These are phyloP conservation scores for Potentilla sterilis DNA, from an alignment of 306 rosid genomes.

Conservation along the genomic window DNA sequence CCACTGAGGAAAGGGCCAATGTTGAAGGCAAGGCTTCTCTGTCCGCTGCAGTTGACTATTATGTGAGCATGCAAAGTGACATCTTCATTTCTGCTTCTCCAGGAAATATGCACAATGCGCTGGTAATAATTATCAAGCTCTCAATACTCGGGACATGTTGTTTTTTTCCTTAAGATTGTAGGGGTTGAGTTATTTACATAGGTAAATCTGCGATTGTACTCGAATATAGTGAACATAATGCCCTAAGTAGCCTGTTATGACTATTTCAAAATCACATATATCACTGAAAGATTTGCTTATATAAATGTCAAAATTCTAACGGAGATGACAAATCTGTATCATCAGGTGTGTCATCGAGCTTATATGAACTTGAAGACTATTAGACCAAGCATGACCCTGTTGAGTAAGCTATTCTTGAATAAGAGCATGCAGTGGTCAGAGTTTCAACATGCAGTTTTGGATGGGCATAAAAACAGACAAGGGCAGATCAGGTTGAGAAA, in stretches of 20 bases:
- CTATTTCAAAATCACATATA: not conserved
- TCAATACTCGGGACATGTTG: not conserved
- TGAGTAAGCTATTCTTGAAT: constrained; percentile 79
- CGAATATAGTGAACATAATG: not conserved
- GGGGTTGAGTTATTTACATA: not conserved
- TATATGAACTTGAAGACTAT: constrained; percentile 74
- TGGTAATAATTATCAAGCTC: constrained; percentile 50
- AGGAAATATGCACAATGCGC: constrained; percentile 97
- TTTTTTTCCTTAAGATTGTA: not conserved
- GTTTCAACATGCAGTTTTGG: constrained; percentile 55
- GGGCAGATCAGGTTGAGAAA: constrained; percentile 80
- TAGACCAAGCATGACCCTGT: constrained; percentile 83
- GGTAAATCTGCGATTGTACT: not conserved
- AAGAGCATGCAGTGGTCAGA: constrained; percentile 72
- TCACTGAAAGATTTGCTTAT: not conserved
- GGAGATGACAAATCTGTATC: constrained; percentile 18
- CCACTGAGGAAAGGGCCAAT: constrained; percentile 52
- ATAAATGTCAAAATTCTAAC: not conserved
- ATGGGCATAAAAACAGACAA: constrained; percentile 82
- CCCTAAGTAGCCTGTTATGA: not conserved
- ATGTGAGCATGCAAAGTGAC: constrained; percentile 80
- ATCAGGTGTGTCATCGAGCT: constrained; percentile 87
- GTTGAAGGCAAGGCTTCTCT: constrained; percentile 87
- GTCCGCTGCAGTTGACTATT: constrained; percentile 86
- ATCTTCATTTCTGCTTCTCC: constrained; percentile 96